phyloP scores from a whole-genome alignment of 225 moss, liverwort and hornwort species.

The Straminergon stramineum region DNA sequence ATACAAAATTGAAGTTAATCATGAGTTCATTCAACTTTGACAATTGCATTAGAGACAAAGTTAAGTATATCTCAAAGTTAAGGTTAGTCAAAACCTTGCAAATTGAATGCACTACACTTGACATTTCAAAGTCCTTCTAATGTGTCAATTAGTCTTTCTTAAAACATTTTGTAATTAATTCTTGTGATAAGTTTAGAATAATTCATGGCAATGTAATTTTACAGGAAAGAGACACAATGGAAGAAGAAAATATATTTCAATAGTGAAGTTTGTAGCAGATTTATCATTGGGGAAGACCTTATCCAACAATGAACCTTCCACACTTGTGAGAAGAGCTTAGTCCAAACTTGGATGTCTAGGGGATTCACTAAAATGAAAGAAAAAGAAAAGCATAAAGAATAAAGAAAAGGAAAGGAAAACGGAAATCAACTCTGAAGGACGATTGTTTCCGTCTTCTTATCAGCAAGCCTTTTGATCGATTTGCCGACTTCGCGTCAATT shows the following conservation, averaged over 20 bases:
- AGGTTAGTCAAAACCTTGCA: not conserved
- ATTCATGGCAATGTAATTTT: not conserved
- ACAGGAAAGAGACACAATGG: rapidly evolving
- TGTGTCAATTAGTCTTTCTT: too few relatives aligned
- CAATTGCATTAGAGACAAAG: not conserved
- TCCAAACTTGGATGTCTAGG: not conserved
- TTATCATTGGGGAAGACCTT: not conserved
- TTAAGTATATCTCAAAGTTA: too few relatives aligned
- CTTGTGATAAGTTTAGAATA: not conserved
- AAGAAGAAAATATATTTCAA: not conserved
- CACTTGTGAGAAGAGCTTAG: not conserved
- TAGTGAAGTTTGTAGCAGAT: not conserved
- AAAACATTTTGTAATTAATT: not conserved
- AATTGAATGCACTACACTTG: not conserved
- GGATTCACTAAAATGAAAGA: not conserved
- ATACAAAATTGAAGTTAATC: rapidly evolving
- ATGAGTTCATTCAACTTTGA: not conserved
- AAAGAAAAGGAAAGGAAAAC: not conserved
- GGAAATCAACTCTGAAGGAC: not conserved
- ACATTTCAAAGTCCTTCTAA: not conserved
- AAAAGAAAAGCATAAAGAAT: not conserved
- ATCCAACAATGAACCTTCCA: not conserved
- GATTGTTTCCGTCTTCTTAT: not conserved
- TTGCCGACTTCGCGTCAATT: not conserved
- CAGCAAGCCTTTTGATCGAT: not conserved